Evolutionary conservation across 2,329 filamentous ascomycete species (phyloP), one percentile per base, ranked within the genome.

Genomic region (Colletotrichum eleusines): DNA sequence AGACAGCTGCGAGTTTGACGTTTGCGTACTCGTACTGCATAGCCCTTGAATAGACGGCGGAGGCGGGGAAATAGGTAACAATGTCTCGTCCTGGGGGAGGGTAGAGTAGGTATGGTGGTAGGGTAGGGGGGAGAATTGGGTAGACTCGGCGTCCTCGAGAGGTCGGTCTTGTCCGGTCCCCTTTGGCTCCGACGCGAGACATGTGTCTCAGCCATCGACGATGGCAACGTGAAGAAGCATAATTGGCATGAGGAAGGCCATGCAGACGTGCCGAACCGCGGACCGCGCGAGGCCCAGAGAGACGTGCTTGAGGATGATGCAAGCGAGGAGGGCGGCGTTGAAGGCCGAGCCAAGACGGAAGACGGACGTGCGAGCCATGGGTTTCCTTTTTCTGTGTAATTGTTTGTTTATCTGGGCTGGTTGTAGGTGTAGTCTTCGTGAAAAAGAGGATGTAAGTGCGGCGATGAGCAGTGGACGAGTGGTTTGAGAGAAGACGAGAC

Each of bases 261-360:
- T 63, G 50, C 58, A 68, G 2, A 59, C 68, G 33, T 68, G 58
- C 2, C 68, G 64, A 16, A 59, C 11, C 11, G 68, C 53, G 3
- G 64, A 71, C n/a, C 59, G 58, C 12, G 58, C 46, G 38, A 71
- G 44, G 35, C 51, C 64, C 31, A 71, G 40, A 16, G 58, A 53
- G 31, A 68, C 58, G n/a, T 68, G 68, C 44, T 71, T 71, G 64
- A 71, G 68, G 7, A 71, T 68, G 68, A 71, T 71, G 64, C 58
- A 71, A 38, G 14, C 7, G 28, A 71, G 68, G 14, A 71, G 26
- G 8, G 63, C 31, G 38, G 58, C 68, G 35, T 63, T 71, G 38
- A 71, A 46, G 20, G 38, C 68, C 51, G 68, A 68, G 16, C 64
- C 57, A 38, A 68, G n/a, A 5, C 64, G 58, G 58, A 71, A 71